Evolutionary conservation across 176 grass and related monocot species (phyloP).

Genomic region (Ampelocalamus luodianensis): DNA sequence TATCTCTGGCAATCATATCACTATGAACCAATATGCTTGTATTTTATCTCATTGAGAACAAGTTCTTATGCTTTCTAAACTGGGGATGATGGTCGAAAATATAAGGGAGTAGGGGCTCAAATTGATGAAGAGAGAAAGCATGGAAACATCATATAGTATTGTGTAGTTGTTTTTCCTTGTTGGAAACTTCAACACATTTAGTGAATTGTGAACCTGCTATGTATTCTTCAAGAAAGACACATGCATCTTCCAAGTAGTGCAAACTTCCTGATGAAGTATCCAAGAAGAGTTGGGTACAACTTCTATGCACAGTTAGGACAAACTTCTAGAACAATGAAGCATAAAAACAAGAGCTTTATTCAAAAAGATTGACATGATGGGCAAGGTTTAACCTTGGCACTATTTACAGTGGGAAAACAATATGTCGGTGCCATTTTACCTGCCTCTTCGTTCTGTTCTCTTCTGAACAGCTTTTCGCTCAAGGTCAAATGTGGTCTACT

Average conservation of each 20-base stretch:
- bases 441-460: not conserved
- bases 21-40: not conserved
- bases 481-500: constrained; percentile 29
- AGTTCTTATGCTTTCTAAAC: not conserved
- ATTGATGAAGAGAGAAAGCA: not conserved
- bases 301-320: not conserved
- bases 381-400: constrained; percentile 1
- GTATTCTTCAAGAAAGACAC: constrained; percentile 38
- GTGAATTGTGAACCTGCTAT: constrained; percentile 18
- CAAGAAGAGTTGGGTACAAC: constrained; percentile 5
- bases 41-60: not conserved
- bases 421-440: constrained; percentile 44
- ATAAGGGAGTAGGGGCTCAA: not conserved
- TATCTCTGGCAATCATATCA: not conserved
- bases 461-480: not conserved
- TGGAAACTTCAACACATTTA: constrained; percentile 1
- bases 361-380: not conserved
- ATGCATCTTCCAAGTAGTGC: not conserved
- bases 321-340: constrained; percentile 5
- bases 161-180: not conserved
- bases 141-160: not conserved
- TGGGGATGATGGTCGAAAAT: not conserved
- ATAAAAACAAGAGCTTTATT: not conserved
- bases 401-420: not conserved
- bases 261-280: constrained; percentile 11